Percentiles rank a stretch among this genome's conserved stretches.
These are phyloP conservation scores for Trametes cingulata DNA, from an alignment of 768 basidiomycete species.

Conservation along the genomic window DNA sequence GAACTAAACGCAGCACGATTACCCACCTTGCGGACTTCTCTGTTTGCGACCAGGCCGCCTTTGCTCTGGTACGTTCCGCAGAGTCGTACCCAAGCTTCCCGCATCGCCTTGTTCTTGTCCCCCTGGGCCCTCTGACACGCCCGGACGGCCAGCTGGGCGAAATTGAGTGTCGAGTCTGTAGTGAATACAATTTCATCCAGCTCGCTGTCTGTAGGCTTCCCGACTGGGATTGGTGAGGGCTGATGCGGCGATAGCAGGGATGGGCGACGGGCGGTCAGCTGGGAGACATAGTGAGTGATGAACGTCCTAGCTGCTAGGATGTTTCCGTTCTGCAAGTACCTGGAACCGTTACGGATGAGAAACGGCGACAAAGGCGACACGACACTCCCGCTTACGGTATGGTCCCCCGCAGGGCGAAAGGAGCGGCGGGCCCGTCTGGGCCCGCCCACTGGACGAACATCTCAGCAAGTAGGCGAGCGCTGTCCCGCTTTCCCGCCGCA, in stretches of 20 bases:
- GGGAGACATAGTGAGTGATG: constrained; percentile 74
- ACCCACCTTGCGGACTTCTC: constrained; percentile 65
- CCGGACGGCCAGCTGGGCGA: constrained; percentile 83
- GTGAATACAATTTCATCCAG: constrained; percentile 73
- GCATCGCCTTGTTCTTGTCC: constrained; percentile 71
- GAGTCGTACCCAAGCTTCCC: constrained; percentile 83
- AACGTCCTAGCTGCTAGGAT: constrained; percentile 95
- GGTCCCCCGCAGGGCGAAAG: constrained; percentile 82
- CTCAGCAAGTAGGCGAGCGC: constrained; percentile 81
- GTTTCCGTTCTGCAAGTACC: constrained; percentile 82
- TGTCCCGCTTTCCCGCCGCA: constrained; percentile 85
- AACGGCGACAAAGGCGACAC: background rate
- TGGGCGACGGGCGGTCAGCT: constrained; percentile 52
- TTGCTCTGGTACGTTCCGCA: constrained; percentile 81
- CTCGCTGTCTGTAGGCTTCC: constrained; percentile 38
- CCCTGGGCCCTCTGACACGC: constrained; percentile 88
- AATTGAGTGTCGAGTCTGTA: constrained; percentile 77
- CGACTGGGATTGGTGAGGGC: constrained; percentile 48
- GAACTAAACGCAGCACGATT: constrained; percentile 7
- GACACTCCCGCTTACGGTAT: constrained; percentile 64
- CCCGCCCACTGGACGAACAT: constrained; percentile 85
- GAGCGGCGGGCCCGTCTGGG: constrained; percentile 53
- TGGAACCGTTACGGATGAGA: constrained; percentile 30
- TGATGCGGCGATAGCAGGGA: constrained; percentile 43
- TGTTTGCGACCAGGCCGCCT: constrained; percentile 59